Evolutionary conservation across 208 protist species (phyloP).

Genomic region (Acanthamoeba healyi): DNA sequence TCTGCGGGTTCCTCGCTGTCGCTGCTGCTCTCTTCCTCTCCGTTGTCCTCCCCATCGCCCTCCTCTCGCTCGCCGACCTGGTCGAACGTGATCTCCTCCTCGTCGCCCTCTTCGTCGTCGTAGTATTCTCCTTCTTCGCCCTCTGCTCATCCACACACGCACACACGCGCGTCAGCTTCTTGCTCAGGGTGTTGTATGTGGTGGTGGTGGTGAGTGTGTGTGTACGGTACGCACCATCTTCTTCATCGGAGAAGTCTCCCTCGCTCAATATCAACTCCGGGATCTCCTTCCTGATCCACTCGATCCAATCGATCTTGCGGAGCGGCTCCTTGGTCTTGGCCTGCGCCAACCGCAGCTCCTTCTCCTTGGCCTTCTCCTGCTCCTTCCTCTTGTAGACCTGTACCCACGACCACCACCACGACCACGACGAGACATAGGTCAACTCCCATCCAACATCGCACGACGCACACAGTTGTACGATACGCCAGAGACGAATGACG

Average conservation of each 20-base stretch:
- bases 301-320: conserved; percentile 16
- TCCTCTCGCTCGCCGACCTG: background rate
- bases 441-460: too few species aligned
- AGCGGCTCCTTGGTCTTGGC: background rate
- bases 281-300: background rate
- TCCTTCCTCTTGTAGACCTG: conserved; percentile 10
- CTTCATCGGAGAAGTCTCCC: background rate
- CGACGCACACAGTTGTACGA: too few species aligned
- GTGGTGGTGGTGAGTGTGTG: too few species aligned
- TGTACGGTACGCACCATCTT: background rate
- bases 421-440: too few species aligned
- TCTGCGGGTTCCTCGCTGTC: background rate
- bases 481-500: too few species aligned
- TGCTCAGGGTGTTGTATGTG: too few species aligned
- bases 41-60: background rate
- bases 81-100: background rate
- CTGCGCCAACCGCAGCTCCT: background rate
- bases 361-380: background rate
- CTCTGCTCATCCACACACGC: background rate
- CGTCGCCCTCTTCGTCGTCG: background rate
- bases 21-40: background rate
- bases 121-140: background rate
- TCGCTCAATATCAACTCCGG: background rate
- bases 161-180: too few species aligned
- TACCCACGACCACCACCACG: too few species aligned